Evolutionary conservation across 768 basidiomycete species (phyloP).

Genomic region (Leccinum barrowsii): DNA sequence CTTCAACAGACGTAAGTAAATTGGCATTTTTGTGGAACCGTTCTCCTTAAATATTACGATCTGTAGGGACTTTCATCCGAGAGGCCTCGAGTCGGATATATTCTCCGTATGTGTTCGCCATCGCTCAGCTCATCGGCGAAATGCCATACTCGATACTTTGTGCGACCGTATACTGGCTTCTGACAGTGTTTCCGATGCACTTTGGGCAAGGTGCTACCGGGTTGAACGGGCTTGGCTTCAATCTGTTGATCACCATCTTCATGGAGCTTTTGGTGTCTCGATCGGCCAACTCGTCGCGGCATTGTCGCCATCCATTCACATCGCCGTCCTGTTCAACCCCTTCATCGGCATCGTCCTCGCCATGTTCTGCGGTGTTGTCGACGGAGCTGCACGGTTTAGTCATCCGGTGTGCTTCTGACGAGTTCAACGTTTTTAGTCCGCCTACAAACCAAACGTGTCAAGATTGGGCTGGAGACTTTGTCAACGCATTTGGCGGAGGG

Average conservation of each 20-base stretch:
- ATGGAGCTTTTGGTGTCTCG: conserved; percentile 69
- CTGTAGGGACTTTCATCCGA: conserved; percentile 37
- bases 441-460: conserved; percentile 71
- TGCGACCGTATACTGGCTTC: conserved; percentile 68
- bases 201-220: conserved; percentile 64
- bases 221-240: conserved; percentile 64
- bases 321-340: conserved; percentile 79
- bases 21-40: conserved; percentile 17
- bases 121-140: conserved; percentile 79
- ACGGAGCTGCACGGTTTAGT: conserved; percentile 72
- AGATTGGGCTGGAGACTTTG: conserved; percentile 69
- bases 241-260: conserved; percentile 65
- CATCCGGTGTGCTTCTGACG: conserved; percentile 62
- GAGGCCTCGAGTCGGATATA: conserved; percentile 86
- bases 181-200: conserved; percentile 70
- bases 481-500: conserved; percentile 41
- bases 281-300: conserved; percentile 74
- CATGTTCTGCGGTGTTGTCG: conserved; percentile 75
- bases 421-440: conserved; percentile 70
- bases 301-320: conserved; percentile 70
- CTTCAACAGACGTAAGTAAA: conserved; percentile 50
- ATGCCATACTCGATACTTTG: conserved; percentile 74
- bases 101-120: conserved; percentile 79
- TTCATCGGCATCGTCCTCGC: conserved; percentile 62
- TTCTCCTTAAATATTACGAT: background rate